Evolutionary conservation across 2,329 filamentous ascomycete genomes (phyloP), one percentile per base, ranked within the genome.

Genomic region (Dactylonectria macrodidyma): DNA sequence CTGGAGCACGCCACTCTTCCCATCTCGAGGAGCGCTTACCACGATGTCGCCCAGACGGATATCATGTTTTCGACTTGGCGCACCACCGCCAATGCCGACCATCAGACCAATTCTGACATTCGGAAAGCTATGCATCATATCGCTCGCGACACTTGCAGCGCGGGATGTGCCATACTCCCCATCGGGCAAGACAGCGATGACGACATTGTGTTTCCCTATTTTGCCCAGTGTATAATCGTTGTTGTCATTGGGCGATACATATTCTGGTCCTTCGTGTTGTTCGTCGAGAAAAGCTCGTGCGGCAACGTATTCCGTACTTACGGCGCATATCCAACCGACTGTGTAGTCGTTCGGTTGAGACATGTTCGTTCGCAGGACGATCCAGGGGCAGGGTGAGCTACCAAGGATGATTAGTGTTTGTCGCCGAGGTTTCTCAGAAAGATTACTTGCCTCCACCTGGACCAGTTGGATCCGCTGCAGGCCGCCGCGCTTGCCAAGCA

Each of bases 161-260:
- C 14, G 4, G 3, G 47, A 26, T 26, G 2, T 48, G 5, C 47
- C 12, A 11, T 48, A 48, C n/a, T 47, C n/a, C 2, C 7, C 7
- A 24, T 47, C n/a, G n/a, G 44, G 44, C 10, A 47, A 19, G 8
- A 33, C 19, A 16, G 57, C 46, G 19, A 59, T 48, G 24, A 59
- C 46, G 5, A 59, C 33, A 24, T 59, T 24, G 11, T 59, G 46
- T 16, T 51, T 24, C 11, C 57, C 46, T 5, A 59, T 22, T 41
- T 11, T 47, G 5, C 57, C 57, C 5, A 30, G 26, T 30, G 26
- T 30, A 30, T 30, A 30, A 30, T 30, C 26, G 26, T 59, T 59
- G 12, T 24, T 24, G 48, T 51, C 48, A 3, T 51, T 26, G 2
- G 14, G 24, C 4, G 14, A 33, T 14, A 16, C 24, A 26, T 11